These are phyloP conservation scores for Trichoderma atrobrunneum DNA, from an alignment of 2,329 filamentous ascomycete genomes.

Conservation along the genomic window DNA sequence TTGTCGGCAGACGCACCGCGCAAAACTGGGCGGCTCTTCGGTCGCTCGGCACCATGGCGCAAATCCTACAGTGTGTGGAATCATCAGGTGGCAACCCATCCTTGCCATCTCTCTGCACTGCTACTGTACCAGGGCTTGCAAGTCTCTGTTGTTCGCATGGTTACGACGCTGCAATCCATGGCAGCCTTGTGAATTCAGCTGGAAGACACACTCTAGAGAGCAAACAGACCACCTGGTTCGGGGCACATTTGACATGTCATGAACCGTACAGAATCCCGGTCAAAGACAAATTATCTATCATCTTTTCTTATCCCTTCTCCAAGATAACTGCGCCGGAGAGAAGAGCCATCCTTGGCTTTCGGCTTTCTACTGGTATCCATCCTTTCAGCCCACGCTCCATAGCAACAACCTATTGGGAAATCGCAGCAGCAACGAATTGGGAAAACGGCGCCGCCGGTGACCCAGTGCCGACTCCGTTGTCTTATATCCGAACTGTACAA, in stretches of 20 bases:
- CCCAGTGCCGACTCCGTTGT: not conserved
- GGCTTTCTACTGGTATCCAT: not conserved
- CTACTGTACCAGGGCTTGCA: not conserved
- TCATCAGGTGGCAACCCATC: not conserved
- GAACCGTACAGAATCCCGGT: not conserved
- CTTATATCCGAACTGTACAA: slow-evolving; percentile 6
- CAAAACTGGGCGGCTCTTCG: not conserved
- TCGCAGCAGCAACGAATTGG: not conserved
- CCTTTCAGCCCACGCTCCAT: not conserved
- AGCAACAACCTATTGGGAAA: not conserved
- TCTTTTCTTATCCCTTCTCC: not conserved
- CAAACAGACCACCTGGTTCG: not conserved
- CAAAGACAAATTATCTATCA: not conserved
- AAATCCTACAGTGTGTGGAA: slow-evolving; percentile 5
- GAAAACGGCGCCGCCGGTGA: not conserved
- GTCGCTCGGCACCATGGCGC: not conserved
- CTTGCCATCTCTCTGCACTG: not conserved
- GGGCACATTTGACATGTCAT: not conserved
- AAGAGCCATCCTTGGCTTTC: not conserved
- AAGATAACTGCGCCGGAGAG: not conserved
- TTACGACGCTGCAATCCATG: not conserved
- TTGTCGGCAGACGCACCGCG: not conserved
- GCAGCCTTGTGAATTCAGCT: not conserved
- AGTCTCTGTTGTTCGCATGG: not conserved
- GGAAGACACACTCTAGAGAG: not conserved